Conservation (phyloP, 2,329 filamentous ascomycete genomes). For the Apiospora phragmitis region DNA sequence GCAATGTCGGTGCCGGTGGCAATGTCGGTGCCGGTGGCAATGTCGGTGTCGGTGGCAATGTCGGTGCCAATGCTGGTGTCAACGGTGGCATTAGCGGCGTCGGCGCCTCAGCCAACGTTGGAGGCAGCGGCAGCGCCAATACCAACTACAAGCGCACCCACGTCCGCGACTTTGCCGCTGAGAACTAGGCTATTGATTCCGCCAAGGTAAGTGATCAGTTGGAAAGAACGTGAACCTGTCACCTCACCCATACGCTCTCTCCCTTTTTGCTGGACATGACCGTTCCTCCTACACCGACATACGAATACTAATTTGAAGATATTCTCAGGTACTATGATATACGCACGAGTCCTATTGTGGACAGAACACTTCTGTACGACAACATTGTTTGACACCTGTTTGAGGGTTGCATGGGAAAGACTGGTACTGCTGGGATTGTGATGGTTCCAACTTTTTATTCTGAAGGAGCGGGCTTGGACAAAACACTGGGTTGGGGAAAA, state of each 20-base stretch:
- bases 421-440: neutral
- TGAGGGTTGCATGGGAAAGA: neutral
- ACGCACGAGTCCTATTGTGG: neutral
- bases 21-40: no score
- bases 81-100: no score
- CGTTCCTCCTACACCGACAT: no score
- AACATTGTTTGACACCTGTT: neutral
- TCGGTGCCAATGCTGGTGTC: neutral
- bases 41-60: neutral
- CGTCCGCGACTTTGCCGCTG: neutral
- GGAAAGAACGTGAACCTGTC: neutral
- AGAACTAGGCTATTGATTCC: neutral
- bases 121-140: neutral
- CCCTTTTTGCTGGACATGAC: neutral
- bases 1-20: no score
- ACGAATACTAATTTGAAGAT: neutral
- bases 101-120: neutral
- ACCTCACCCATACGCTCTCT: neutral
- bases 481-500: neutral
- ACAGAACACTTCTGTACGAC: neutral
- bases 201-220: neutral
- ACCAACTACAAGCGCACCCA: neutral
- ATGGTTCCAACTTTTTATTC: neutral
- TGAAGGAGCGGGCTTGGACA: neutral
- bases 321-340: neutral